phyloP scores from a whole-genome alignment of 768 basidiomycete genomes.

The Boletellus sp. region DNA sequence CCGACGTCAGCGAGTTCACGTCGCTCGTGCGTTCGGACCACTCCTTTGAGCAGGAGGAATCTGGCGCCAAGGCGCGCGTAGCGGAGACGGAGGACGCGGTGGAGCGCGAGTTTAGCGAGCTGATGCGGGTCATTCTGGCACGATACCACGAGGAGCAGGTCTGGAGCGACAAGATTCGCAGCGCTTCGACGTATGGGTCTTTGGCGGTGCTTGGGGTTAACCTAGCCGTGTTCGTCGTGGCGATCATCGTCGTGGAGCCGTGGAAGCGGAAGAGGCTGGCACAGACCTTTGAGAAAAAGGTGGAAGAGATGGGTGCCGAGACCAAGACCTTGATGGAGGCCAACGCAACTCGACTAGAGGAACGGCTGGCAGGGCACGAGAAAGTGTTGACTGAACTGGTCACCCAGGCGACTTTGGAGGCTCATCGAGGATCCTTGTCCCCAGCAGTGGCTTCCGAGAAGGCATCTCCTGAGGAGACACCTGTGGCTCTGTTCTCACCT shows the following conservation, averaged over 20 bases:
- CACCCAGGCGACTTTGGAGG: conserved; percentile 11
- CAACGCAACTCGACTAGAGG: conserved; percentile 46
- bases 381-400: conserved; percentile 30
- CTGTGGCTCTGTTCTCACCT: neutral
- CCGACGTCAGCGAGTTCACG: conserved; percentile 85
- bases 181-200: conserved; percentile 90
- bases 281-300: conserved; percentile 84
- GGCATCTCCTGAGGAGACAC: neutral
- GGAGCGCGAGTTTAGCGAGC: conserved; percentile 81
- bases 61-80: conserved; percentile 61
- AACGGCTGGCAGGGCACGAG: conserved; percentile 49
- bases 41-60: conserved; percentile 75
- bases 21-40: conserved; percentile 89
- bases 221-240: conserved; percentile 83
- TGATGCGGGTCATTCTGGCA: conserved; percentile 85
- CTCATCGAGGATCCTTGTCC: conserved; percentile 7
- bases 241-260: conserved; percentile 90
- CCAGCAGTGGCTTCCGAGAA: conserved; percentile 5
- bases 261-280: conserved; percentile 90
- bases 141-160: conserved; percentile 98
- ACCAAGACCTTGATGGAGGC: conserved; percentile 43
- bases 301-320: conserved; percentile 49
- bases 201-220: conserved; percentile 85
- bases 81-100: conserved; percentile 72
- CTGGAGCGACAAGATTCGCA: conserved; percentile 98